Evolutionary conservation across 2,329 filamentous ascomycete species (phyloP).

Genomic region (Beauveria asiatica): DNA sequence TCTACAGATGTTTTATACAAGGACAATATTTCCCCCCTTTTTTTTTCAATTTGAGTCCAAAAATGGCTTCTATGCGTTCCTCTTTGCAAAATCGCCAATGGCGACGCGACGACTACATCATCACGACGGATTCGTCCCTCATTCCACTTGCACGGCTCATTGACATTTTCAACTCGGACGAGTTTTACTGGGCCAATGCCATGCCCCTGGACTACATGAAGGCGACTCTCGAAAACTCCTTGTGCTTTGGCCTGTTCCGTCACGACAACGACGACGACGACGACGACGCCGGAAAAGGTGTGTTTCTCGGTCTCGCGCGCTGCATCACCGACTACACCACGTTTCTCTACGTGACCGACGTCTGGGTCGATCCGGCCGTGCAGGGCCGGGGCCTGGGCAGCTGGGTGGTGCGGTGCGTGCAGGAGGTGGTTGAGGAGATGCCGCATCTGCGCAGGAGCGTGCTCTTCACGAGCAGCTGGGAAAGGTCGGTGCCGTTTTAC

Average conservation of each 20-base stretch:
- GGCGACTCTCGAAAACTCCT: conserved; percentile 40
- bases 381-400: conserved; percentile 50
- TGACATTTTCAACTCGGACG: conserved; percentile 37
- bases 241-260: conserved; percentile 48
- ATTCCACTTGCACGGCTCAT: conserved; percentile 42
- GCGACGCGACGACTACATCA: conserved; percentile 32
- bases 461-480: conserved; percentile 34
- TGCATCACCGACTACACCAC: conserved; percentile 57
- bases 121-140: conserved; percentile 45
- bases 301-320: conserved; percentile 29
- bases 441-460: conserved; percentile 46
- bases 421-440: conserved; percentile 42
- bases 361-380: conserved; percentile 48
- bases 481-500: conserved; percentile 26
- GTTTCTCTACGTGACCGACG: conserved; percentile 54
- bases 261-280: background rate
- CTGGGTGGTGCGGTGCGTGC: conserved; percentile 52
- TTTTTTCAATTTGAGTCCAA: background rate
- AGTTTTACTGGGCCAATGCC: conserved; percentile 47
- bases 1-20: background rate
- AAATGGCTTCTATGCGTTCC: background rate
- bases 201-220: conserved; percentile 35
- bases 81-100: conserved; percentile 9
- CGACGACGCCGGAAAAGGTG: background rate
- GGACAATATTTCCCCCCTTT: background rate